phyloP scores from a whole-genome alignment of 306 rosid species.

The Casuarina equisetifolia region DNA sequence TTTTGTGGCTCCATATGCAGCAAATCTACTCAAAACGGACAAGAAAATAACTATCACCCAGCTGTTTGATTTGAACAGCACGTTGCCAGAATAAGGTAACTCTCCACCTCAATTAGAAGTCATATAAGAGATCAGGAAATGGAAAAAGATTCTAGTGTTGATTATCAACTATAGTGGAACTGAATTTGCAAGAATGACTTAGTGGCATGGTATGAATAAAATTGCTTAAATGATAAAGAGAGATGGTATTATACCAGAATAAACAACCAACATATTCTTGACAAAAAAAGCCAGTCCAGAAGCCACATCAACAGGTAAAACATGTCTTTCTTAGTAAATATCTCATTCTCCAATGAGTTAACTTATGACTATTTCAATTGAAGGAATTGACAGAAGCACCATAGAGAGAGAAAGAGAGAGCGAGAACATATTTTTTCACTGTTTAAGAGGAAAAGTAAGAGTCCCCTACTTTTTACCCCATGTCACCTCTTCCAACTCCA shows the following conservation, averaged over 20 bases:
- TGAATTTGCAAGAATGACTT: not conserved
- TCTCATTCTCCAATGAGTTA: not conserved
- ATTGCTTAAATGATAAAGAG: not conserved
- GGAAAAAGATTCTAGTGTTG: not conserved
- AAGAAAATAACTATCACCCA: conserved; percentile 13
- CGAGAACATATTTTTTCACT: not conserved
- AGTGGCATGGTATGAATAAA: not conserved
- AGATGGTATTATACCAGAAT: not conserved
- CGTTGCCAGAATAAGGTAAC: not conserved
- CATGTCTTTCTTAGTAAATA: not conserved
- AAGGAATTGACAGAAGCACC: not conserved
- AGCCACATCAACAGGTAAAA: not conserved
- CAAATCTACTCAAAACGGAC: conserved; percentile 61
- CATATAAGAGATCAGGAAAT: not conserved
- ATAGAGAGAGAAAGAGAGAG: not conserved
- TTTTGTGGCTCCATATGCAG: conserved; percentile 98
- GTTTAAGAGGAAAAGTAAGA: not conserved
- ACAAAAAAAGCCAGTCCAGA: not conserved
- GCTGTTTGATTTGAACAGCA: not conserved
- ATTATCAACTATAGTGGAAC: not conserved
- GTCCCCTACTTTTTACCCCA: not conserved
- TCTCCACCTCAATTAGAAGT: not conserved
- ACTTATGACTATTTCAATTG: not conserved
- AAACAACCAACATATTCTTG: not conserved
- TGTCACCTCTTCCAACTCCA: not conserved